Evolutionary conservation across 1,284 basidiomycete species (phyloP).

Genomic region (Moniliophthora roreri): DNA sequence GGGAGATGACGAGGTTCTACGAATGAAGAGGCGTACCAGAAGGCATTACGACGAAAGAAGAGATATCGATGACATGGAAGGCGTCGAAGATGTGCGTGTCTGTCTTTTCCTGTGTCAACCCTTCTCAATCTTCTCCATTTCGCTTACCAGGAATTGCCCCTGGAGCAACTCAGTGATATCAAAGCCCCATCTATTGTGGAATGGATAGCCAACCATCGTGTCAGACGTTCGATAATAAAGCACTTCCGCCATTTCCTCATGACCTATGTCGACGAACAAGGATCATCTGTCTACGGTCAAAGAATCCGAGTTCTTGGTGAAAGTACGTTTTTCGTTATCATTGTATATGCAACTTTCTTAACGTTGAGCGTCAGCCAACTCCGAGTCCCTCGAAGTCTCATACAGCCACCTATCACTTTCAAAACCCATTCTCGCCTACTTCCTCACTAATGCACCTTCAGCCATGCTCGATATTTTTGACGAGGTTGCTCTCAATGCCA

Average conservation of each 20-base stretch:
- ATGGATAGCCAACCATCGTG: slow-evolving; percentile 94
- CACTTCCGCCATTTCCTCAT: slow-evolving; percentile 96
- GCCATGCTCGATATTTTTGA: slow-evolving; percentile 96
- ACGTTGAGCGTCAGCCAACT: slow-evolving; percentile 65
- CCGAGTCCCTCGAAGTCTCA: slow-evolving; percentile 96
- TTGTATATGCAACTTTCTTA: slow-evolving; percentile 10
- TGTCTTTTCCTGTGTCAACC: slow-evolving; percentile 4
- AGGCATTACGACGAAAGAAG: slow-evolving; percentile 87
- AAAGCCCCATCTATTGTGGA: slow-evolving; percentile 96
- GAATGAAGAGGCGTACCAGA: slow-evolving; percentile 77
- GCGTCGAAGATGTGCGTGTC: slow-evolving; percentile 71
- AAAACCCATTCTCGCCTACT: slow-evolving; percentile 95
- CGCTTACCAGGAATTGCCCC: slow-evolving; percentile 77
- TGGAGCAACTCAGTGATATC: slow-evolving; percentile 97
- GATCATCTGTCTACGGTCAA: slow-evolving; percentile 92
- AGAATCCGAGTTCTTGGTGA: slow-evolving; percentile 94
- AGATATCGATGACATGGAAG: slow-evolving; percentile 84
- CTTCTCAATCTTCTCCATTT: slow-evolving; percentile 10
- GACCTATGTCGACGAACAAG: slow-evolving; percentile 92
- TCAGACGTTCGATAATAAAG: slow-evolving; percentile 86
- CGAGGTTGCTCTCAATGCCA: slow-evolving; percentile 91
- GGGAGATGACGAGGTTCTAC: slow-evolving; percentile 50
- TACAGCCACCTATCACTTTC: slow-evolving; percentile 90
- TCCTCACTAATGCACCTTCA: slow-evolving; percentile 92
- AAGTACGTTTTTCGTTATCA: slow-evolving; percentile 53